Evolutionary conservation across 768 basidiomycete species (phyloP).

Genomic region (Nidularia pulvinata): DNA sequence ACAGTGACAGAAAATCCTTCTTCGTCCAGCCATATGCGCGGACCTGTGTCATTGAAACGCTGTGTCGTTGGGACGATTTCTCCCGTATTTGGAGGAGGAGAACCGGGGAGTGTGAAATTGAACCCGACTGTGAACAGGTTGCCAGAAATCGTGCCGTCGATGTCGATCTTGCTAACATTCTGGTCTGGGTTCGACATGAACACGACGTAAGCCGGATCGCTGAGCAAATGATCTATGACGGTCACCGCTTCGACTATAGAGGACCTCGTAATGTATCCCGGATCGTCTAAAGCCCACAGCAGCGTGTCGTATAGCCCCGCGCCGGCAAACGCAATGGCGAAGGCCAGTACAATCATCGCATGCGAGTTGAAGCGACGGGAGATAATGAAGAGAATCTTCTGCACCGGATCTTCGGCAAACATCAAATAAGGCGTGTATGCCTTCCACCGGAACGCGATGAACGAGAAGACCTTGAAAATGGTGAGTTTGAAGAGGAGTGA

Average conservation of each 20-base stretch:
- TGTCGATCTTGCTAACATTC: neutral
- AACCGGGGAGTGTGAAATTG: slow-evolving; percentile 4
- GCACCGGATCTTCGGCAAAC: slow-evolving; percentile 6
- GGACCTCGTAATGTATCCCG: slow-evolving; percentile 7
- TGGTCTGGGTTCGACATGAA: neutral
- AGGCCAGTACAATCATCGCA: slow-evolving; percentile 5
- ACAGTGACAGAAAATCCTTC: slow-evolving; percentile 6
- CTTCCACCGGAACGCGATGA: slow-evolving; percentile 3
- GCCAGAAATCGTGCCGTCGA: slow-evolving; percentile 2
- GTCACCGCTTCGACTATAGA: neutral
- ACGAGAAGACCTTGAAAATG: slow-evolving; percentile 5
- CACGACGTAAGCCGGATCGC: slow-evolving; percentile 3
- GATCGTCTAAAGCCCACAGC: slow-evolving; percentile 7
- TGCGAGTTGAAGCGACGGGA: slow-evolving; percentile 1
- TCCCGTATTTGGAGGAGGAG: neutral
- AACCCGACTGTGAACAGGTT: slow-evolving; percentile 3
- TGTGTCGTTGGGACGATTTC: slow-evolving; percentile 3
- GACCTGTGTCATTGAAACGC: neutral
- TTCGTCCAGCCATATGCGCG: slow-evolving; percentile 7
- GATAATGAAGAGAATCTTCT: slow-evolving; percentile 4
- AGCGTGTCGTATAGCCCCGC: slow-evolving; percentile 9
- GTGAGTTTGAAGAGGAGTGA: slow-evolving; percentile 6
- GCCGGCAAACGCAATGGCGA: slow-evolving; percentile 6
- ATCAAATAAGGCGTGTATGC: slow-evolving; percentile 10
- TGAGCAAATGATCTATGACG: slow-evolving; percentile 3